Conservation (phyloP, 805 yeast species). For the Starmerella apis region DNA sequence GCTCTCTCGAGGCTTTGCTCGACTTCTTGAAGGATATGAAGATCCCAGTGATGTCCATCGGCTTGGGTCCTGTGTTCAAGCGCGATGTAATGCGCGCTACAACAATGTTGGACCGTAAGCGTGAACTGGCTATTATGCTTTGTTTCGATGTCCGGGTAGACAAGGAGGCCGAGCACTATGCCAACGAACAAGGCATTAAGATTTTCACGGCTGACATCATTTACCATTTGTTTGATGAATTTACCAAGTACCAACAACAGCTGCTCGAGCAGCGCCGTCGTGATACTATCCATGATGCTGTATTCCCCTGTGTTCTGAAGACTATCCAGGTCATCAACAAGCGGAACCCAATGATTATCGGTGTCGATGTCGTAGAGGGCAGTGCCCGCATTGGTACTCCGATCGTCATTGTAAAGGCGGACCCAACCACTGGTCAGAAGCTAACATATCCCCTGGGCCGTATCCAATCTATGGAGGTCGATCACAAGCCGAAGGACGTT, state of each 20-base stretch:
- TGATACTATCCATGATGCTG: constrained; percentile 78
- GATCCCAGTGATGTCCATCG: constrained; percentile 97
- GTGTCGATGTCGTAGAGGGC: constrained; percentile 95
- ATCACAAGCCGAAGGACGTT: constrained; percentile 68
- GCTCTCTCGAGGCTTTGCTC: constrained; percentile 92
- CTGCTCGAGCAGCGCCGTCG: constrained; percentile 82
- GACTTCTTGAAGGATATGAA: constrained; percentile 97
- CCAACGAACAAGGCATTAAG: constrained; percentile 81
- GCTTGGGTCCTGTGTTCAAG: constrained; percentile 95
- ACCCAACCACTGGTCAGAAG: constrained; percentile 71
- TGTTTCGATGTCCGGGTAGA: constrained; percentile 97
- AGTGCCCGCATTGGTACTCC: constrained; percentile 86
- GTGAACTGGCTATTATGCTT: constrained; percentile 92
- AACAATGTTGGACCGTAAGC: constrained; percentile 93
- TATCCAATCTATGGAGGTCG: constrained; percentile 88
- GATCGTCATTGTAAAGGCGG: constrained; percentile 81
- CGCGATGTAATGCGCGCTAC: constrained; percentile 97
- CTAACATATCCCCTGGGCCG: constrained; percentile 66
- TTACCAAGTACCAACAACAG: constrained; percentile 82
- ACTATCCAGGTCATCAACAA: constrained; percentile 94
- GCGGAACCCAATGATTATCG: constrained; percentile 98
- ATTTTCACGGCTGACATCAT: constrained; percentile 94
- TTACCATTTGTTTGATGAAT: constrained; percentile 90
- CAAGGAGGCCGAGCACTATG: constrained; percentile 97
- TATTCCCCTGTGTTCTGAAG: constrained; percentile 89